A percentile compares a stretch with the other conserved stretches of the same genome.
Conservation (phyloP, 1,284 basidiomycete species). For the Apiotrichum veenhuisii region DNA sequence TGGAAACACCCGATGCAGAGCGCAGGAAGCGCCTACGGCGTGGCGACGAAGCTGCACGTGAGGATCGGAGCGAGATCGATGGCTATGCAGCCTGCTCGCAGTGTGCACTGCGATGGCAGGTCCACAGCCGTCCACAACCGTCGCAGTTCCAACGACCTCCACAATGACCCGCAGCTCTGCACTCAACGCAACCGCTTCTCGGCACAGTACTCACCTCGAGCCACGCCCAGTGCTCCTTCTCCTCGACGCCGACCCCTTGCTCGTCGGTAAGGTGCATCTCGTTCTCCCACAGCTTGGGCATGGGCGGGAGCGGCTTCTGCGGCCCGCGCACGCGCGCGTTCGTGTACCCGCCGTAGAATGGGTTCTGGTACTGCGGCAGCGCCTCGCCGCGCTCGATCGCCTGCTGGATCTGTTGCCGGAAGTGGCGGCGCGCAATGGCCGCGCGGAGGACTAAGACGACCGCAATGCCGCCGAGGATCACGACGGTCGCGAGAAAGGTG, state of each 20-base stretch:
- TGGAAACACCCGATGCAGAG: no score
- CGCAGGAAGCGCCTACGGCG: no score
- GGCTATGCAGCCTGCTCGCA: no score
- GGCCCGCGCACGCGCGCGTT: constrained; percentile 16
- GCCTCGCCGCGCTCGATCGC: constrained; percentile 40
- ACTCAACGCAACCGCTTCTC: no score
- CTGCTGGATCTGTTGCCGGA: constrained; percentile 34
- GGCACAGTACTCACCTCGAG: not conserved
- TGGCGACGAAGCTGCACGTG: no score
- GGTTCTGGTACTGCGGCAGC: constrained; percentile 25
- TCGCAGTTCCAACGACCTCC: no score
- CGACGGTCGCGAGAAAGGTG: constrained; percentile 47
- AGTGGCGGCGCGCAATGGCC: constrained; percentile 38
- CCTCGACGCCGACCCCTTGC: not conserved
- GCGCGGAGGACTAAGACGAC: constrained; percentile 40
- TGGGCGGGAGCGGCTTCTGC: constrained; percentile 31
- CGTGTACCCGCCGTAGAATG: constrained; percentile 4
- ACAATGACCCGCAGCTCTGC: no score
- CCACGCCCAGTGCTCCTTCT: not conserved
- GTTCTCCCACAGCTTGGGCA: constrained; percentile 41
- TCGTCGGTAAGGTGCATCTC: constrained; percentile 29
- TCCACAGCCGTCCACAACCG: no score
- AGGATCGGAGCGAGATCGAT: no score
- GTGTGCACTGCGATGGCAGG: no score
- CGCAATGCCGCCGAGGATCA: constrained; percentile 41